Percentiles rank a stretch among this genome's conserved stretches.
phyloP scores from a whole-genome alignment of 2,329 filamentous ascomycete genomes.

The Talaromyces islandicus region DNA sequence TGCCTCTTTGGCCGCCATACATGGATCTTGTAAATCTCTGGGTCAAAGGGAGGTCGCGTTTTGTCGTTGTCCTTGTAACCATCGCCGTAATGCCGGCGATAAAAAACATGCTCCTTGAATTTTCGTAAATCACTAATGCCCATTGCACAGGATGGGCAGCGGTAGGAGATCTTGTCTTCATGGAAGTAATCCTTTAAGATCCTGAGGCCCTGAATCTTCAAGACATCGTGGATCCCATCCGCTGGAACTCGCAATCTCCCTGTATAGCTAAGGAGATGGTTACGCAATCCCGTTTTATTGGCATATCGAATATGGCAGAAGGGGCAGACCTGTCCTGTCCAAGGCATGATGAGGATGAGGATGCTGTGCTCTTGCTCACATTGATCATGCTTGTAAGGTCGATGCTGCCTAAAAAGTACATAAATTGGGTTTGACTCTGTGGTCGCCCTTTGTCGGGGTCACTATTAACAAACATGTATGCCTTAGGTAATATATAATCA shows the following conservation, averaged over 20 bases:
- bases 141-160: not conserved
- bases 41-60: not conserved
- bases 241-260: conserved; percentile 10
- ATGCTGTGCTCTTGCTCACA: too few relatives aligned
- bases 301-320: conserved; percentile 14
- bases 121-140: not conserved
- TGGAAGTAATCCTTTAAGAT: not conserved
- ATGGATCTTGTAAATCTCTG: not conserved
- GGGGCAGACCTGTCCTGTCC: conserved; percentile 6
- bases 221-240: conserved; percentile 15
- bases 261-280: conserved; percentile 11
- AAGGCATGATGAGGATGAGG: not conserved
- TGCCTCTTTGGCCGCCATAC: not conserved
- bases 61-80: not conserved
- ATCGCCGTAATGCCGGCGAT: not conserved
- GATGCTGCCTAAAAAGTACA: too few relatives aligned
- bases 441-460: too few relatives aligned
- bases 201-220: conserved; percentile 6
- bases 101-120: not conserved
- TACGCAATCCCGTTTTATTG: conserved; percentile 8
- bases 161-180: not conserved
- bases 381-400: too few relatives aligned
- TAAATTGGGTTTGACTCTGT: too few relatives aligned
- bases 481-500: too few relatives aligned
- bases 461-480: too few relatives aligned